Evolutionary conservation across 2,329 filamentous ascomycete species (phyloP), one percentile per base, ranked within the genome.

Genomic region (Blastomyces parvus): DNA sequence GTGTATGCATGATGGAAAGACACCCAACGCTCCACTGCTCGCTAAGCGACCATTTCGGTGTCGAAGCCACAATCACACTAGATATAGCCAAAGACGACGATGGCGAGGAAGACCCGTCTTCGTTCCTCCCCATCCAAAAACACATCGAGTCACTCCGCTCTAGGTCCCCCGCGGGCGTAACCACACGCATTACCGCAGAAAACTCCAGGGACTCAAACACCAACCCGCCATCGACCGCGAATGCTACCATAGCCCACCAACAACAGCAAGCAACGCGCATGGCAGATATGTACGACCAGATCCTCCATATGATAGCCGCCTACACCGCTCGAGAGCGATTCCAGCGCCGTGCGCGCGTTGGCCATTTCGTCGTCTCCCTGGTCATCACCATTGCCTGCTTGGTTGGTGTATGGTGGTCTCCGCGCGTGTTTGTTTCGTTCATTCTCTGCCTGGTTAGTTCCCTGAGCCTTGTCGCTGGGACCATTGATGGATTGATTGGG

Each of bases 11-110:
- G 86, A 87, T 85, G 25, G 84, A 88, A 72, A 86, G 90, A 11
- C 92, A 97, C 74, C 90, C 91, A 0, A 84, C 84, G 1, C 81
- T 97, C 1, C 83, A 86, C 66, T 96, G 91, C 77, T 96, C 91
- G 0, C 81, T 97, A 33, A 97, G 91, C 69, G 93, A 99, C 72
- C 94, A 97, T 74, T 97, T 97, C 74, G 91, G 90, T 27, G 88
- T 97, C 61, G 88, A 93, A 73, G 87, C 90, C 6, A 91, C 90
- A 0, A 81, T 97, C 11, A 76, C 78, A 4, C 81, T 83, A 14
- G 78, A 82, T 57, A 59, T 27, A 3, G 36, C 62, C 48, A 64
- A 59, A 25, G 56, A 66, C 2, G 62, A 64, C 30, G 60, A 48
- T 17, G 60, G 48, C 0, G 63, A 63, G 40, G 66, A 67, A 38